These are phyloP conservation scores for Phytophthora uliginosa DNA, from an alignment of 352 stramenopile genomes.

Conservation along the genomic window DNA sequence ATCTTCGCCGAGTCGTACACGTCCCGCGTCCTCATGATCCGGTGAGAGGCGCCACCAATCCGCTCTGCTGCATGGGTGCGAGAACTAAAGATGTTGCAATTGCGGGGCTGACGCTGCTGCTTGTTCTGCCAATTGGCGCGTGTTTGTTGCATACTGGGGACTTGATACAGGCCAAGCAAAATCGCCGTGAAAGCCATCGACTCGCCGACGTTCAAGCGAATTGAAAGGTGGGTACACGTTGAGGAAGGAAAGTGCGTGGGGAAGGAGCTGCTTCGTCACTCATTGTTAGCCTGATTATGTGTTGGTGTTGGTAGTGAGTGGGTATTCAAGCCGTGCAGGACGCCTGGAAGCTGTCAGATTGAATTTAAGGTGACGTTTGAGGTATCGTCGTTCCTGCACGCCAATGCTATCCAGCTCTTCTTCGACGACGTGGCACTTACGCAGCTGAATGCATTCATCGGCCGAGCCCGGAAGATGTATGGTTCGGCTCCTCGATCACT, in stretches of 20 bases:
- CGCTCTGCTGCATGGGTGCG: neutral
- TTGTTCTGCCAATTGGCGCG: neutral
- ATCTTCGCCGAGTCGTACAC: slow-evolving; percentile 90
- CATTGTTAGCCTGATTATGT: slow-evolving; percentile 1
- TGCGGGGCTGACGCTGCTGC: neutral
- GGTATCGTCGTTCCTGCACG: slow-evolving; percentile 82
- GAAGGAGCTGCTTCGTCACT: slow-evolving; percentile 15
- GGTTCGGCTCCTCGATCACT: slow-evolving; percentile 30
- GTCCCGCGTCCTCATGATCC: slow-evolving; percentile 83
- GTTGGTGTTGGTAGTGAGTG: slow-evolving; percentile 61
- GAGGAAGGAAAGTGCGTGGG: neutral
- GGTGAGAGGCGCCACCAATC: slow-evolving; percentile 27
- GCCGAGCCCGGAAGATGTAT: slow-evolving; percentile 67
- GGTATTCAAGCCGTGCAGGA: slow-evolving; percentile 63
- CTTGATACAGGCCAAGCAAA: slow-evolving; percentile 61
- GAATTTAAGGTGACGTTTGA: slow-evolving; percentile 88
- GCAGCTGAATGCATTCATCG: slow-evolving; percentile 87
- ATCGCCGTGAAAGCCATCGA: slow-evolving; percentile 83
- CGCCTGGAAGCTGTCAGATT: slow-evolving; percentile 71
- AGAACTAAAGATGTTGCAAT: neutral
- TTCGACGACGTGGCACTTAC: slow-evolving; percentile 87
- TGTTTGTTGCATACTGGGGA: neutral
- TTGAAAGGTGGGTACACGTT: slow-evolving; percentile 68
- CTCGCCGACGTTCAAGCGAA: slow-evolving; percentile 88
- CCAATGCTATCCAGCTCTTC: slow-evolving; percentile 86